phyloP scores from a whole-genome alignment of 139 green algal genomes.

The Raphidocelis subcapitata region DNA sequence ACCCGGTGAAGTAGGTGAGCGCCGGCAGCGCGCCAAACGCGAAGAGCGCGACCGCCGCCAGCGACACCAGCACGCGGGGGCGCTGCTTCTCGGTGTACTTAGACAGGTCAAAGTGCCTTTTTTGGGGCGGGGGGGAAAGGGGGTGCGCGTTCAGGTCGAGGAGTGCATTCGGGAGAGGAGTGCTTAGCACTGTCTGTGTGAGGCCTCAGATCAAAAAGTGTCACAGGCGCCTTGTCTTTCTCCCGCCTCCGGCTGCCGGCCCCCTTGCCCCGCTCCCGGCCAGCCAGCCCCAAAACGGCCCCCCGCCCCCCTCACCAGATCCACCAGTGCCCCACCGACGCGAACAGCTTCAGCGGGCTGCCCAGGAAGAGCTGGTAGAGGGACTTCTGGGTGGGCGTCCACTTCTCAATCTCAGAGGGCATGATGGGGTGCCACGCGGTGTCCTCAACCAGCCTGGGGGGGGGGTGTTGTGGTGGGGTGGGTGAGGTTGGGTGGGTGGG shows the following conservation, averaged over 20 bases:
- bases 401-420: slow-evolving; percentile 54
- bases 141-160: no score
- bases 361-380: slow-evolving; percentile 84
- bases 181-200: no score
- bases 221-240: no score
- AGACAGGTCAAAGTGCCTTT: slow-evolving; percentile 68
- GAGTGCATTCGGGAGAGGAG: no score
- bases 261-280: no score
- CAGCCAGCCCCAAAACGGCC: no score
- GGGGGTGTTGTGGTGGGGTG: no score
- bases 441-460: slow-evolving; percentile 84
- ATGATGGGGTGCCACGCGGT: slow-evolving; percentile 92
- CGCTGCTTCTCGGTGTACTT: slow-evolving; percentile 86
- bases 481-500: no score
- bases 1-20: slow-evolving; percentile 74
- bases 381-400: slow-evolving; percentile 17
- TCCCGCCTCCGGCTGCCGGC: no score
- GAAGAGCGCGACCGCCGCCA: slow-evolving; percentile 74
- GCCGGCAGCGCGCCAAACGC: slow-evolving; percentile 62
- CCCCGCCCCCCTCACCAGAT: no score
- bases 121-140: no score
- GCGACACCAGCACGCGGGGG: slow-evolving; percentile 68
- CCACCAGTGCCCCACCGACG: slow-evolving; percentile 86
- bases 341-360: slow-evolving; percentile 87
- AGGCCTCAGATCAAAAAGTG: no score